A percentile compares a stretch with the other conserved stretches of the same genome.
These are phyloP conservation scores for Arthroderma uncinatum DNA, from an alignment of 2,329 filamentous ascomycete species.

Conservation along the genomic window DNA sequence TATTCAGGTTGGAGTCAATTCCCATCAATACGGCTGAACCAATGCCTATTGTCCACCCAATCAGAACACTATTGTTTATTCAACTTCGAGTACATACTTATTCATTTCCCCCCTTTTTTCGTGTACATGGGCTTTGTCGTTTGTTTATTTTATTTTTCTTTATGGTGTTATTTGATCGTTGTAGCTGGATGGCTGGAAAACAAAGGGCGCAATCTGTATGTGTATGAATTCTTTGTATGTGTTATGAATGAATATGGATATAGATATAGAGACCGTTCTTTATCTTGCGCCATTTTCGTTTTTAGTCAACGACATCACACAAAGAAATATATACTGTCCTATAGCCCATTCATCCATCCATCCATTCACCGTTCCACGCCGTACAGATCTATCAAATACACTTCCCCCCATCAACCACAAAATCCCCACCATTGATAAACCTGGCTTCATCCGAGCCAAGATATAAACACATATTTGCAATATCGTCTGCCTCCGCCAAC, in stretches of 20 bases:
- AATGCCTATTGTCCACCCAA: not conserved
- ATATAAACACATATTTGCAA: slow-evolving; percentile 60
- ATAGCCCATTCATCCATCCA: not conserved
- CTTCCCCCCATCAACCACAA: slow-evolving; percentile 52
- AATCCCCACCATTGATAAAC: slow-evolving; percentile 62
- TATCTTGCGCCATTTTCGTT: not conserved
- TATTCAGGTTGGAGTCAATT: not conserved
- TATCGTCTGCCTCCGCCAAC: slow-evolving; percentile 43
- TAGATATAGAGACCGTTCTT: not conserved
- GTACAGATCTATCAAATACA: slow-evolving; percentile 22
- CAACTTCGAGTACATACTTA: slow-evolving; percentile 1
- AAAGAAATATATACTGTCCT: not conserved
- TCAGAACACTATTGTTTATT: not conserved
- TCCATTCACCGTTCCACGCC: not conserved
- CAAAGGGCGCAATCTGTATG: not conserved
- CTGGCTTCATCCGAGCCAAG: slow-evolving; percentile 59
- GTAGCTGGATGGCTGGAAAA: not conserved
- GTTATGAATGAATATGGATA: slow-evolving; percentile 5
- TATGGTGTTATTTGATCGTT: not conserved
- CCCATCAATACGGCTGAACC: not conserved
- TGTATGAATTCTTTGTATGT: not conserved
- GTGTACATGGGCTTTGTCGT: not conserved
- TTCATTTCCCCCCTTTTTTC: not conserved
- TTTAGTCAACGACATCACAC: not conserved
- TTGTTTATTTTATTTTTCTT: not conserved